A percentile compares a stretch with the other conserved stretches of the same genome.
Conservation (phyloP, 2,329 filamentous ascomycete genomes). For the Penicillium sumatraense region DNA sequence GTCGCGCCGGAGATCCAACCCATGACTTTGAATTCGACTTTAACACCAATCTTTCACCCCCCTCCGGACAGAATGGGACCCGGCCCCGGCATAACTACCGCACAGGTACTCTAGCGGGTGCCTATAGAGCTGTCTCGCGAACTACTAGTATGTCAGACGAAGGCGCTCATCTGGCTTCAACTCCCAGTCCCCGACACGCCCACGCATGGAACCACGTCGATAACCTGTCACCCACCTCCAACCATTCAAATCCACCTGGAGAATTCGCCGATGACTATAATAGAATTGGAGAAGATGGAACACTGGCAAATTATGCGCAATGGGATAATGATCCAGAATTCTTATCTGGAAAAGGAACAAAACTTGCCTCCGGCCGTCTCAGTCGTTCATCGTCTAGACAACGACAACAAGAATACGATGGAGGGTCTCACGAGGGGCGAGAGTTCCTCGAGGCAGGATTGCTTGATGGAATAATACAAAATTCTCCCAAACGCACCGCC, state of each 20-base stretch:
- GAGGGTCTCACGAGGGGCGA: conserved; percentile 22
- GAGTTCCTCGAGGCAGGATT: conserved; percentile 38
- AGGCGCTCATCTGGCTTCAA: conserved; percentile 18
- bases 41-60: conserved; percentile 33
- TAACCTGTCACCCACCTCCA: conserved; percentile 37
- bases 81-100: conserved; percentile 39
- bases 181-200: conserved; percentile 39
- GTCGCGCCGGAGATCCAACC: conserved; percentile 32
- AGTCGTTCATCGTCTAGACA: conserved; percentile 32
- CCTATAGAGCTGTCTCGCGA: conserved; percentile 43
- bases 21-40: conserved; percentile 28
- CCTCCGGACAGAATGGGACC: conserved; percentile 33
- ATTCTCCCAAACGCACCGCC: conserved; percentile 37
- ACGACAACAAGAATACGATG: conserved; percentile 20
- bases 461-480: conserved; percentile 38
- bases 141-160: conserved; percentile 32
- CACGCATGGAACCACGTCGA: conserved; percentile 22
- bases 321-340: conserved; percentile 37
- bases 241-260: conserved; percentile 42
- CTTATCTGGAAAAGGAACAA: conserved; percentile 15
- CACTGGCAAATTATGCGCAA: conserved; percentile 38
- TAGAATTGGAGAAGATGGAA: conserved; percentile 44
- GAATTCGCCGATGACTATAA: conserved; percentile 46
- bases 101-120: conserved; percentile 44
- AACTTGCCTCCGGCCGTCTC: conserved; percentile 23